phyloP scores from a whole-genome alignment of 2,329 filamentous ascomycete species.

The Claviceps monticola region DNA sequence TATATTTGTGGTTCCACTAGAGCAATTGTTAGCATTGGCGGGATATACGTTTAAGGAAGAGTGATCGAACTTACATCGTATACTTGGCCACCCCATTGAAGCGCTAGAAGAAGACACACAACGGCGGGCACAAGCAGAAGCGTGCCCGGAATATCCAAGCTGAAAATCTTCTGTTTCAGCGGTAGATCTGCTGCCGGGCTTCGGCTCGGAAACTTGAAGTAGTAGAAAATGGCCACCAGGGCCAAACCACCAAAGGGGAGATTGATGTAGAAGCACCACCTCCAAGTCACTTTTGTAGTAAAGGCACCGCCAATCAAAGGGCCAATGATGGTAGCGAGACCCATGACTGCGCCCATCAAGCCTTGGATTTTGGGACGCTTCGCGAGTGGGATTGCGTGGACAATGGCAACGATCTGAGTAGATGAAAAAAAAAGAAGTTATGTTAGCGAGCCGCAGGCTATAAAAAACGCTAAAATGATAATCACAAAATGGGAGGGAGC shows the following conservation, averaged over 20 bases:
- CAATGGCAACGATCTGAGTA: background rate
- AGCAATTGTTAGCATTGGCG: background rate
- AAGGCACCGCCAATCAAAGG: constrained; percentile 25
- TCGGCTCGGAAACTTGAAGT: constrained; percentile 17
- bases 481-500: background rate
- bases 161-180: background rate
- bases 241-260: constrained; percentile 23
- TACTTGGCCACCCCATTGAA: constrained; percentile 29
- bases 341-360: constrained; percentile 23
- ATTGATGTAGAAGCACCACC: constrained; percentile 28
- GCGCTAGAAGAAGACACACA: constrained; percentile 30
- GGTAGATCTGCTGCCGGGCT: background rate
- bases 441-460: background rate
- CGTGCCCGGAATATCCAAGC: background rate
- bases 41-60: constrained; percentile 7
- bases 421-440: background rate
- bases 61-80: constrained; percentile 11
- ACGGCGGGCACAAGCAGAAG: background rate
- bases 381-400: background rate
- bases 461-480: no score
- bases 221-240: constrained; percentile 22
- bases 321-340: constrained; percentile 22
- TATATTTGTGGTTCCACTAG: background rate
- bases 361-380: constrained; percentile 8
- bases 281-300: constrained; percentile 22